Percentiles rank a stretch among this genome's conserved stretches.
Evolutionary conservation across 2,329 filamentous ascomycete genomes (phyloP).

Genomic region (Hirsutella minnesotensis): DNA sequence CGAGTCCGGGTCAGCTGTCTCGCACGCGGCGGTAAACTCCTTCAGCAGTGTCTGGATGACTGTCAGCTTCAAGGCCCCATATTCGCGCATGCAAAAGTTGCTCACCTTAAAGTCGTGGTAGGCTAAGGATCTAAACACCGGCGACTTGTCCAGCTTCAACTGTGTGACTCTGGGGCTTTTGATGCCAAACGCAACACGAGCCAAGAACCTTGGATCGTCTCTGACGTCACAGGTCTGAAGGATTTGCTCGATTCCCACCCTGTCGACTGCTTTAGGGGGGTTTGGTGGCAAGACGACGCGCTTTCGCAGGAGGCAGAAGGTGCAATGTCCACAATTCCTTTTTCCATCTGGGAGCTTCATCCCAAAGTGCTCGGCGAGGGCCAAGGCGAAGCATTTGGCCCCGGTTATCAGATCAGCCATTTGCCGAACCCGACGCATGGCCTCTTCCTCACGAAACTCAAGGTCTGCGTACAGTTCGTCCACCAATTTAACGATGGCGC

Average conservation of each 20-base stretch:
- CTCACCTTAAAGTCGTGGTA: constrained; percentile 40
- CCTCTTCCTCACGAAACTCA: constrained; percentile 36
- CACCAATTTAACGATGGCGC: constrained; percentile 31
- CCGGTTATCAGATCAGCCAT: constrained; percentile 43
- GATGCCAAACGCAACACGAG: constrained; percentile 50
- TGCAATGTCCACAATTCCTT: constrained; percentile 42
- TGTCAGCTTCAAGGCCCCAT: background rate
- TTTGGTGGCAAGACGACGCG: constrained; percentile 25
- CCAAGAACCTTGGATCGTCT: constrained; percentile 47
- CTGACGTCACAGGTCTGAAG: constrained; percentile 31
- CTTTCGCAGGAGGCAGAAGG: constrained; percentile 18
- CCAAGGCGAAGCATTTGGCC: constrained; percentile 35
- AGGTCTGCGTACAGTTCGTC: constrained; percentile 37
- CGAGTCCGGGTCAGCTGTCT: background rate
- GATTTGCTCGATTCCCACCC: constrained; percentile 26
- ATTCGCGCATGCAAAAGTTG: background rate
- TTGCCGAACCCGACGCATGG: constrained; percentile 35
- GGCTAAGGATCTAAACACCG: constrained; percentile 39
- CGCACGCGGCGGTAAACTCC: constrained; percentile 1
- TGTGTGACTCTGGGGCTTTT: constrained; percentile 39
- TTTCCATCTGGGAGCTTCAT: constrained; percentile 33
- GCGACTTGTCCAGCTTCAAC: constrained; percentile 31
- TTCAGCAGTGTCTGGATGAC: background rate
- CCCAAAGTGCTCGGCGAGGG: constrained; percentile 45
- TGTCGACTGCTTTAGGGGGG: constrained; percentile 25